Percentiles rank a stretch among this genome's conserved stretches.
Conservation (phyloP, 495 filamentous ascomycete genomes). For the Aspergillus homomorphus region DNA sequence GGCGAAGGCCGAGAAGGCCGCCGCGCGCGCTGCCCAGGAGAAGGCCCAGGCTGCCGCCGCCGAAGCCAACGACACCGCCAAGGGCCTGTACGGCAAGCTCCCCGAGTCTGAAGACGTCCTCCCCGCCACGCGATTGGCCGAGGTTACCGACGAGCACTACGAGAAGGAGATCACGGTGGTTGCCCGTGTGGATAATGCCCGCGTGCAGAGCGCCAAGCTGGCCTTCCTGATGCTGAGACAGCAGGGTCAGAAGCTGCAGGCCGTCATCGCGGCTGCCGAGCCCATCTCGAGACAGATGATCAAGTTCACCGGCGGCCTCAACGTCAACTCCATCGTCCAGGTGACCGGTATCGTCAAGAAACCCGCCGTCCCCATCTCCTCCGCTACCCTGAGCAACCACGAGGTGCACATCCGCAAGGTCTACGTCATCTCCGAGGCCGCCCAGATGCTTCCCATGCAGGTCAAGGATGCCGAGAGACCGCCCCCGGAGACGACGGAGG, state of each 20-base stretch:
- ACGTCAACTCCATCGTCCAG: constrained; percentile 74
- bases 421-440: constrained; percentile 66
- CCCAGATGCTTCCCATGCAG: constrained; percentile 67
- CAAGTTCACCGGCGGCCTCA: constrained; percentile 78
- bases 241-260: constrained; percentile 78
- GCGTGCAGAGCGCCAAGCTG: constrained; percentile 87
- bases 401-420: constrained; percentile 80
- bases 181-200: constrained; percentile 80
- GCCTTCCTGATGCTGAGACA: constrained; percentile 87
- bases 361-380: constrained; percentile 72
- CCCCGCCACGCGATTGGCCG: constrained; percentile 34
- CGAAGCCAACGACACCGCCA: constrained; percentile 65
- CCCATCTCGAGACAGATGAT: constrained; percentile 73
- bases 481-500: constrained; percentile 46
- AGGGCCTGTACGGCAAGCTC: constrained; percentile 62
- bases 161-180: constrained; percentile 77
- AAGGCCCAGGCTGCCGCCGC: constrained; percentile 47
- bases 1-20: constrained; percentile 62
- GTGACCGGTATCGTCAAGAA: constrained; percentile 73
- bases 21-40: constrained; percentile 52
- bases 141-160: constrained; percentile 55
- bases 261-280: constrained; percentile 58
- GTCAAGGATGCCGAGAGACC: constrained; percentile 60
- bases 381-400: constrained; percentile 69
- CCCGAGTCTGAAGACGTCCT: constrained; percentile 40